phyloP scores from a whole-genome alignment of 345 rosid species.

The Streptanthus diversifolius region DNA sequence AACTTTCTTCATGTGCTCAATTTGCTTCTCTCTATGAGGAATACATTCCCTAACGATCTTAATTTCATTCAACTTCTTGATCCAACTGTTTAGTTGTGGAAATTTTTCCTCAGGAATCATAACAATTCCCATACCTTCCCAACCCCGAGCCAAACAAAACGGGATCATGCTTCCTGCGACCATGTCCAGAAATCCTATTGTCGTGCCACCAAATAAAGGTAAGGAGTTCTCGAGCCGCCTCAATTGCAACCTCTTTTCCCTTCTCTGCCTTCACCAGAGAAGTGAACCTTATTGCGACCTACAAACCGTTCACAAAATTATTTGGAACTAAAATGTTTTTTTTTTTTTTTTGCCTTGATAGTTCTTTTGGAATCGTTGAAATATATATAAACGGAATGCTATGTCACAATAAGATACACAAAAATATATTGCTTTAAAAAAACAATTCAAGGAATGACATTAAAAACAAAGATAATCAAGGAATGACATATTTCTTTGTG shows the following conservation, averaged over 20 bases:
- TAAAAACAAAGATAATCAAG: too few species aligned
- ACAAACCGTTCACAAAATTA: too few species aligned
- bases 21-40: conserved; percentile 24
- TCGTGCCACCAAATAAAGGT: conserved; percentile 34
- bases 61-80: conserved; percentile 1
- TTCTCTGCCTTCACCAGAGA: conserved; percentile 4
- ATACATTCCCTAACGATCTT: conserved; percentile 21
- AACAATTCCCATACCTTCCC: conserved; percentile 30
- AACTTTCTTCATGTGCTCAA: conserved; percentile 5
- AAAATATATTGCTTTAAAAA: too few species aligned
- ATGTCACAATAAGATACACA: too few species aligned
- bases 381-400: too few species aligned
- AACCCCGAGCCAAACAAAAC: conserved; percentile 3
- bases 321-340: too few species aligned
- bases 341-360: too few species aligned
- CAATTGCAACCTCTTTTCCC: conserved; percentile 9
- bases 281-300: background rate
- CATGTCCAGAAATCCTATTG: conserved; percentile 32
- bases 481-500: too few species aligned
- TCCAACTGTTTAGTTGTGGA: conserved; percentile 21
- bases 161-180: conserved; percentile 28
- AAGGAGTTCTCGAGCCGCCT: conserved; percentile 26
- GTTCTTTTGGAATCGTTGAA: too few species aligned
- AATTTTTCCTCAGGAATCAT: conserved; percentile 23
- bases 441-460: too few species aligned